phyloP scores from a whole-genome alignment of 176 grass and related monocot genomes.

The Oryza officinalis region DNA sequence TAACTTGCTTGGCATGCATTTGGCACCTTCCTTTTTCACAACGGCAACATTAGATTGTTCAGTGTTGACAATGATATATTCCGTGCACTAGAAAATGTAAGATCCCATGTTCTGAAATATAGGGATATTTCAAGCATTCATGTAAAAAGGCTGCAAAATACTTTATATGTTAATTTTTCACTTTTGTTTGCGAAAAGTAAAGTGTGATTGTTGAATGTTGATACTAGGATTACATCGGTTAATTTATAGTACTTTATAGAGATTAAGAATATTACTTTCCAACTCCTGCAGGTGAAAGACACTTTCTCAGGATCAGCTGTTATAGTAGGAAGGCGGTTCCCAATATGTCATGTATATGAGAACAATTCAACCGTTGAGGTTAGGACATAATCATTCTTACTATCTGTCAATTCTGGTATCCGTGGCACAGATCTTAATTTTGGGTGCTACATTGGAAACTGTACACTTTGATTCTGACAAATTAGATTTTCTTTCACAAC shows the following conservation, averaged over 20 bases:
- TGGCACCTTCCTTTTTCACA: background rate
- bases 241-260: constrained; percentile 5
- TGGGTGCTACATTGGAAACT: background rate
- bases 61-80: background rate
- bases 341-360: constrained; percentile 89
- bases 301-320: constrained; percentile 69
- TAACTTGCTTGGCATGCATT: background rate
- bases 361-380: constrained; percentile 78
- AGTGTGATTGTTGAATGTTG: background rate
- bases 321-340: constrained; percentile 89
- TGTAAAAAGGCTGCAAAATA: background rate
- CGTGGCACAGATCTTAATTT: background rate
- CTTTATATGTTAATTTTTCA: background rate
- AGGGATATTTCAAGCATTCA: constrained; percentile 8
- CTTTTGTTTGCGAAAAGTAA: background rate
- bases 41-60: background rate
- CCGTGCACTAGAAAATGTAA: background rate
- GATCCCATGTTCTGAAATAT: background rate
- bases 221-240: background rate
- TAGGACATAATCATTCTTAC: constrained; percentile 22
- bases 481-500: constrained; percentile 16
- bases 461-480: constrained; percentile 19
- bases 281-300: constrained; percentile 68
- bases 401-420: background rate
- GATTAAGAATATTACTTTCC: constrained; percentile 29